A percentile compares a stretch with the other conserved stretches of the same genome.
phyloP scores from a whole-genome alignment of 495 filamentous ascomycete genomes.

The Aspergillus coremiiformis region DNA sequence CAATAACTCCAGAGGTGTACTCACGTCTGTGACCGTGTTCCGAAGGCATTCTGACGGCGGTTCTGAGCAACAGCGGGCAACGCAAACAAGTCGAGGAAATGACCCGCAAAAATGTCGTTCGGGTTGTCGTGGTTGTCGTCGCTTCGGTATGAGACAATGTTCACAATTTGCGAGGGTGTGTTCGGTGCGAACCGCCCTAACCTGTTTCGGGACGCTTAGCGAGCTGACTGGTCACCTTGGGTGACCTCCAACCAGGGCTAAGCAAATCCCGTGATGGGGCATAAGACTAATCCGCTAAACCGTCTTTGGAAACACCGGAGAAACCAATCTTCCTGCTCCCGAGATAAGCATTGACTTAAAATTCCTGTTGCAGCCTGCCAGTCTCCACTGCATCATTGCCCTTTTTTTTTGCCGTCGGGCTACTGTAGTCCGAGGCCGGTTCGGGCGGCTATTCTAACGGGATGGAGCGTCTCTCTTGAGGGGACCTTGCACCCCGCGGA shows the following conservation, averaged over 20 bases:
- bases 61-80: slow-evolving; percentile 42
- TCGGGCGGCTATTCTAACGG: slow-evolving; percentile 9
- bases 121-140: slow-evolving; percentile 46
- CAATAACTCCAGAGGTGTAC: slow-evolving; percentile 28
- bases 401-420: slow-evolving; percentile 26
- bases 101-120: slow-evolving; percentile 44
- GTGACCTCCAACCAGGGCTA: slow-evolving; percentile 24
- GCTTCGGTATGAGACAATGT: slow-evolving; percentile 35
- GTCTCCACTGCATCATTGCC: slow-evolving; percentile 11
- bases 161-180: slow-evolving; percentile 38
- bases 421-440: slow-evolving; percentile 31
- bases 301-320: slow-evolving; percentile 7
- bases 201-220: slow-evolving; percentile 34
- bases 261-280: slow-evolving; percentile 32
- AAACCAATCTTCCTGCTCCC: slow-evolving; percentile 13
- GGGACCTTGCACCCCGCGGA: slow-evolving; percentile 13
- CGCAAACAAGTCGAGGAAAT: slow-evolving; percentile 43
- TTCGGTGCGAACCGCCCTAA: slow-evolving; percentile 34
- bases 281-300: slow-evolving; percentile 9
- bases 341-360: slow-evolving; percentile 8
- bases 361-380: background rate
- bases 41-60: slow-evolving; percentile 66
- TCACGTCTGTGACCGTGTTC: slow-evolving; percentile 80
- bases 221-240: slow-evolving; percentile 15
- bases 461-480: slow-evolving; percentile 5